These are phyloP conservation scores for Fusarium pilosicola DNA, from an alignment of 2,329 filamentous ascomycete genomes.

Conservation along the genomic window DNA sequence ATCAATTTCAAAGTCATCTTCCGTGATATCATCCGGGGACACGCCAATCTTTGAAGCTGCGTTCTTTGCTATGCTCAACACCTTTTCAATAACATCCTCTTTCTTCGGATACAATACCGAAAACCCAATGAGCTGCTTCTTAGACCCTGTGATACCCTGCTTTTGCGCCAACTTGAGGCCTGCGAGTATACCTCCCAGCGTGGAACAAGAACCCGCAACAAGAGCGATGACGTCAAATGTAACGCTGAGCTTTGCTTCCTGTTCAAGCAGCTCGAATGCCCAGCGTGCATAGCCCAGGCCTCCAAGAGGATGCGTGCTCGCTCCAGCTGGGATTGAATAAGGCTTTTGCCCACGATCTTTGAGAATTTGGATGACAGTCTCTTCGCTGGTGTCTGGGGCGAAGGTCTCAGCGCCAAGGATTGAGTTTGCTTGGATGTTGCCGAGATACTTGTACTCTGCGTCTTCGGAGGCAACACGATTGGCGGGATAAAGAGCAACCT, in stretches of 20 bases:
- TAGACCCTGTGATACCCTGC: not conserved
- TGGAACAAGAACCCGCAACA: conserved; percentile 27
- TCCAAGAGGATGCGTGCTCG: conserved; percentile 18
- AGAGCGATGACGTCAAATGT: conserved; percentile 12
- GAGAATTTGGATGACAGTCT: not conserved
- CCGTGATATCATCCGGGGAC: conserved; percentile 6
- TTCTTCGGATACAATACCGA: not conserved
- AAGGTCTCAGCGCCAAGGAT: conserved; percentile 28
- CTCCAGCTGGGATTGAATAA: conserved; percentile 19
- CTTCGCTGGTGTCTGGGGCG: conserved; percentile 5
- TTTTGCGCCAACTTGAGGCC: conserved; percentile 25
- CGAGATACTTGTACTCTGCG: conserved; percentile 17
- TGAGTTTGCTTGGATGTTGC: conserved; percentile 20
- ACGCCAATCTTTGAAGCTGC: conserved; percentile 22
- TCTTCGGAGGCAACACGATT: conserved; percentile 3
- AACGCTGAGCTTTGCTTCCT: conserved; percentile 9
- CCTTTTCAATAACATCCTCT: conserved; percentile 3
- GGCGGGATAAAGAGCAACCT: conserved; percentile 26
- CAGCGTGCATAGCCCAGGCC: conserved; percentile 28
- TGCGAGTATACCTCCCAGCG: conserved; percentile 16
- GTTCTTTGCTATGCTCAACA: conserved; percentile 16
- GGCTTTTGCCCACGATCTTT: conserved; percentile 8
- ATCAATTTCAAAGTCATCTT: conserved; percentile 20
- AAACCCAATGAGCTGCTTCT: conserved; percentile 17
- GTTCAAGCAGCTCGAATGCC: conserved; percentile 25